These are phyloP conservation scores for Chaetomiaceae sp. DNA, from an alignment of 2,329 filamentous ascomycete genomes.

Conservation along the genomic window DNA sequence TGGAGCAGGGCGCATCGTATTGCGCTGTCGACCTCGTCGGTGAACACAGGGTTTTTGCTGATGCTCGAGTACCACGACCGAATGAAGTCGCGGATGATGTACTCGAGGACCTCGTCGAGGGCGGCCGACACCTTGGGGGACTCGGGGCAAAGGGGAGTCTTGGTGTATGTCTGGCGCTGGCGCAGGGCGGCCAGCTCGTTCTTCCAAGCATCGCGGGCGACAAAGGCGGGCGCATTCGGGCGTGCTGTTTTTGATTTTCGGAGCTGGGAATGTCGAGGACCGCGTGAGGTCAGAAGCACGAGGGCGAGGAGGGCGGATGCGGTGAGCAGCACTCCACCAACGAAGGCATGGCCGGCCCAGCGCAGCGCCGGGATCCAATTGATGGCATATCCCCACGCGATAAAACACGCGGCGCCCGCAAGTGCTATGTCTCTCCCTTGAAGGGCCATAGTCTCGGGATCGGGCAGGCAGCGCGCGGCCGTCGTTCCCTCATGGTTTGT, in stretches of 20 bases:
- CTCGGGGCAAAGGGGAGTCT: conserved; percentile 65
- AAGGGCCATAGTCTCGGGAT: conserved; percentile 56
- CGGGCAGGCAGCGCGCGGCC: conserved; percentile 28
- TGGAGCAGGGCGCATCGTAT: conserved; percentile 68
- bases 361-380: conserved; percentile 79
- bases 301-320: conserved; percentile 51
- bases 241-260: conserved; percentile 37
- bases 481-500: conserved; percentile 33
- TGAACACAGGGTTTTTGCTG: conserved; percentile 72
- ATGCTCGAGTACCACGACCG: conserved; percentile 85
- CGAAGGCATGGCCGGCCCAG: conserved; percentile 80
- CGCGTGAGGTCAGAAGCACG: conserved; percentile 57
- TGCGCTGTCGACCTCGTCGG: conserved; percentile 78
- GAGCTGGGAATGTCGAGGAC: conserved; percentile 38
- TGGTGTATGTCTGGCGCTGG: conserved; percentile 61
- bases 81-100: conserved; percentile 79
- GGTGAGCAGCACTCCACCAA: conserved; percentile 59
- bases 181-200: conserved; percentile 64
- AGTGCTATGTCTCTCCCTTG: conserved; percentile 67
- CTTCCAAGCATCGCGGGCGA: conserved; percentile 60
- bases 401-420: conserved; percentile 64
- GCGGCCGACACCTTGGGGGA: conserved; percentile 74
- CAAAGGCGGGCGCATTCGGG: conserved; percentile 52
- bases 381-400: conserved; percentile 83
- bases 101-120: conserved; percentile 69